Evolutionary conservation across 495 filamentous ascomycete species (phyloP), one percentile per base, ranked within the genome.

Genomic region (Lophiotrema nucula): DNA sequence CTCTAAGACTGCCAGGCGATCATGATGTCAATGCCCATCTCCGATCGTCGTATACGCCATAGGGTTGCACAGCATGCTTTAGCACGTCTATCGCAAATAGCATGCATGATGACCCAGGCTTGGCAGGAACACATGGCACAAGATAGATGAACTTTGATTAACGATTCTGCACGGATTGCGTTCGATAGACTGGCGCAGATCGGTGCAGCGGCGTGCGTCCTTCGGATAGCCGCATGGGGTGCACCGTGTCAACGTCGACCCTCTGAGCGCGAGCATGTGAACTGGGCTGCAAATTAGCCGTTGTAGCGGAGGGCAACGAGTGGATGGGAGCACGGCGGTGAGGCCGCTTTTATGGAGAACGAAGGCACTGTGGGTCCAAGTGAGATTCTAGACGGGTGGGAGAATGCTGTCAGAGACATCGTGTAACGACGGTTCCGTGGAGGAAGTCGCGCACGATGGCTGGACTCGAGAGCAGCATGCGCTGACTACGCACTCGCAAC

Each of bases 91-190:
- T n/a, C n/a, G n/a, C n/a, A n/a, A n/a, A n/a, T n/a, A n/a, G n/a
- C n/a, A n/a, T n/a, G n/a, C n/a, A n/a, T n/a, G 31, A 35, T 35
- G 8, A 35, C 8, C 15, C 31, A 43, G 39, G 43, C 51, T 55
- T 55, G 51, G 51, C 54, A 57, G 54, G 54, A 26, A 57, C 54
- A 56, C 54, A 49, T 57, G 33, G 54, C 44, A 19, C 43, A 24
- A 48, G 39, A 13, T 48, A 57, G 35, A 57, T 57, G 54, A 50
- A 47, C 21, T 19, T 4, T 2, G 28, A 57, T 57, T 47, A 57
- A 50, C 46, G 35, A 48, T 50, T 22, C 54, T 43, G 54, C 54
- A 57, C 54, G 54, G 15, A 45, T 43, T 19, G 54, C 19, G 19
- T 47, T 47, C 43, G 45, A 50, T 25, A 31, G 47, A 25, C 4